Conservation (phyloP, 179 eudicot genomes). For the Silene noctiflora region DNA sequence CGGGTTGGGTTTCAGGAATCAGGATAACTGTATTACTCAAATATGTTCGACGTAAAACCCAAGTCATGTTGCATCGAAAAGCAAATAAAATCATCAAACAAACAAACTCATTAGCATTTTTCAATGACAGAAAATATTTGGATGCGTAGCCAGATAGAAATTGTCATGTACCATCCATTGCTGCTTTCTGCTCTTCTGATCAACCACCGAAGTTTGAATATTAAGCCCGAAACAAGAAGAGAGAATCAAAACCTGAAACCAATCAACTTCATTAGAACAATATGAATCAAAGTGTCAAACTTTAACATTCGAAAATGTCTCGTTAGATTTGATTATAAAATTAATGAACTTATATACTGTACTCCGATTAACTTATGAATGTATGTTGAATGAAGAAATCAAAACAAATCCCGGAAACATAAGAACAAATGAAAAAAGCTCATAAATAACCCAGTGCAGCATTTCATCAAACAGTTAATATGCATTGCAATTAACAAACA, state of each 20-base stretch:
- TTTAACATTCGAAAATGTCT: too few species aligned
- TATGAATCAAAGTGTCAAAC: neutral
- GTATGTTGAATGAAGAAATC: too few species aligned
- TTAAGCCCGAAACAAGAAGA: neutral
- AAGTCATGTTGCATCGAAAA: neutral
- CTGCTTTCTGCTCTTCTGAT: constrained; percentile 19
- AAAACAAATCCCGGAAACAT: neutral
- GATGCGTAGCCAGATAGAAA: neutral
- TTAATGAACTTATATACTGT: too few species aligned
- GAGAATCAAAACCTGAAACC: constrained; percentile 22
- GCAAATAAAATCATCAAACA: neutral
- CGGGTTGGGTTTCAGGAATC: neutral
- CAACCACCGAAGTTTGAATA: neutral
- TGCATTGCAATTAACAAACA: neutral
- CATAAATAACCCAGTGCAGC: neutral
- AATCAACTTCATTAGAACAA: neutral
- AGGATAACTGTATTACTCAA: neutral
- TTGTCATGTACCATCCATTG: constrained; percentile 31
- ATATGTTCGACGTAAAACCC: neutral
- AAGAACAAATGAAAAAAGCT: neutral
- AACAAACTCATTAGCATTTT: neutral
- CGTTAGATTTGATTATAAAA: neutral
- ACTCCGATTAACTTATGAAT: too few species aligned
- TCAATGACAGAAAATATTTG: neutral
- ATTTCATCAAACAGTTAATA: constrained; percentile 21